Conservation (phyloP, 208 protist species). For the Wallacemonas sp. region DNA sequence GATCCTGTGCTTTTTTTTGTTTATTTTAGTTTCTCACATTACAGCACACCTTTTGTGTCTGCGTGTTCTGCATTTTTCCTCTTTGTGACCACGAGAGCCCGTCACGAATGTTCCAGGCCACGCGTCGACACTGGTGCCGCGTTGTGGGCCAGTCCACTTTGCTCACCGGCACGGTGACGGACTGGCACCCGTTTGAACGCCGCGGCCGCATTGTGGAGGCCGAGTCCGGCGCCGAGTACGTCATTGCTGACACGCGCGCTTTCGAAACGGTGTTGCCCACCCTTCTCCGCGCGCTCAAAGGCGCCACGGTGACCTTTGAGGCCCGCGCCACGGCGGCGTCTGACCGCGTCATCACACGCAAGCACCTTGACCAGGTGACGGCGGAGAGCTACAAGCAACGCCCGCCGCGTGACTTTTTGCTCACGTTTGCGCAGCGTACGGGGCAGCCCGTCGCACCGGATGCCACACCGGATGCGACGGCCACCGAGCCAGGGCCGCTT, state of each 20-base stretch:
- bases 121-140: background rate
- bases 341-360: constrained; percentile 79
- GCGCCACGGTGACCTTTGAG: constrained; percentile 64
- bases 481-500: background rate
- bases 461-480: background rate
- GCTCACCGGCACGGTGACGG: constrained; percentile 42
- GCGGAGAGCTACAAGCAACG: constrained; percentile 57
- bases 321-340: constrained; percentile 5
- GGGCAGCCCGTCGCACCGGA: too few species aligned
- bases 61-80: background rate
- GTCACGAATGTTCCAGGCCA: background rate
- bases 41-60: background rate
- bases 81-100: background rate
- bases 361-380: constrained; percentile 57
- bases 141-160: background rate
- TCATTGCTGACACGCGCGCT: constrained; percentile 74
- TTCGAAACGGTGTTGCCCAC: constrained; percentile 89
- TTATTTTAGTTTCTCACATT: too few species aligned
- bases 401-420: constrained; percentile 67
- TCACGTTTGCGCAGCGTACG: constrained; percentile 23
- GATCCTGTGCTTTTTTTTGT: too few species aligned
- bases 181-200: constrained; percentile 85
- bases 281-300: constrained; percentile 58
- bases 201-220: constrained; percentile 64
- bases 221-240: constrained; percentile 42